Conservation (phyloP, 2,329 filamentous ascomycete species). For the Didymella keratinophila region DNA sequence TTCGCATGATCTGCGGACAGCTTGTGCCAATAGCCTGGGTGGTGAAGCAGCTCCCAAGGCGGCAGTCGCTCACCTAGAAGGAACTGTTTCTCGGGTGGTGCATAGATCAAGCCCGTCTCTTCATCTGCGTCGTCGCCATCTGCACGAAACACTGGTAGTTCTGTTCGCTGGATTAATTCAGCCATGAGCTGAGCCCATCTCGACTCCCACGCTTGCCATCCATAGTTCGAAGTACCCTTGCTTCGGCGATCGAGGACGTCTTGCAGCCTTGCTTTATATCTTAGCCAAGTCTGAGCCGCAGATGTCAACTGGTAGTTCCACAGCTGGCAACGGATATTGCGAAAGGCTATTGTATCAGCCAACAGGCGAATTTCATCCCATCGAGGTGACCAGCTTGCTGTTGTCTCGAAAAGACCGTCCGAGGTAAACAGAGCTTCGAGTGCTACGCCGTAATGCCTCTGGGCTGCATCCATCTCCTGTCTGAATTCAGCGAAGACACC, state of each 20-base stretch:
- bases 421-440: constrained; percentile 83
- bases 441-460: constrained; percentile 84
- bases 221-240: constrained; percentile 86
- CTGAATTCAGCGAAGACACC: constrained; percentile 91
- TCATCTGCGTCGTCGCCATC: constrained; percentile 34
- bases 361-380: constrained; percentile 94
- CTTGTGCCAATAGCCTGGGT: constrained; percentile 69
- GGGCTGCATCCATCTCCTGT: constrained; percentile 87
- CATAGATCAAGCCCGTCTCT: constrained; percentile 52
- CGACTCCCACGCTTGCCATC: constrained; percentile 93
- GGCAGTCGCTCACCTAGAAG: constrained; percentile 58
- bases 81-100: constrained; percentile 60
- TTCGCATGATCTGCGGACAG: constrained; percentile 62
- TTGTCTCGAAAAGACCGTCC: constrained; percentile 82
- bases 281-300: constrained; percentile 81
- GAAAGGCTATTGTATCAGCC: constrained; percentile 80
- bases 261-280: constrained; percentile 75
- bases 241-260: constrained; percentile 84
- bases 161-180: constrained; percentile 63
- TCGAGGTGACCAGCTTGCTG: constrained; percentile 86
- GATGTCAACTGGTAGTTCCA: constrained; percentile 81
- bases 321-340: constrained; percentile 81
- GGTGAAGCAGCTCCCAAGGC: constrained; percentile 68
- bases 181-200: constrained; percentile 71
- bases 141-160: constrained; percentile 55